A percentile compares a stretch with the other conserved stretches of the same genome.
phyloP scores from a whole-genome alignment of 2,329 filamentous ascomycete genomes.

The Penicillium sp. region DNA sequence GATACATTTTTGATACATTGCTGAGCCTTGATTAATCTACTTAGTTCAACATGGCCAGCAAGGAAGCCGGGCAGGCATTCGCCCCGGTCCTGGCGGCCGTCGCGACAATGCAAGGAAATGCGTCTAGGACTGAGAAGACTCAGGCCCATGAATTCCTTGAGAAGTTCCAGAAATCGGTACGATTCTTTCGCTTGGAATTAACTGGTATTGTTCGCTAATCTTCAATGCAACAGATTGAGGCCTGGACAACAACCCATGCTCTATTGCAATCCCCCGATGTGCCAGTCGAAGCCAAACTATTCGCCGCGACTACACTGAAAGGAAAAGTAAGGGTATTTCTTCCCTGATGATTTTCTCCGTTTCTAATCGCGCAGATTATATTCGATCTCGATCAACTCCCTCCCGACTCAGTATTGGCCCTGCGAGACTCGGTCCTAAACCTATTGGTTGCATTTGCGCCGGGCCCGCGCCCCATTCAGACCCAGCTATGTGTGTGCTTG shows the following conservation, averaged over 20 bases:
- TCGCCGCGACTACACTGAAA: constrained; percentile 94
- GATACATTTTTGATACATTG: constrained; percentile 7
- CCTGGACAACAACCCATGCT: constrained; percentile 84
- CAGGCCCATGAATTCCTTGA: constrained; percentile 89
- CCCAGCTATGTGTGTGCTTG: constrained; percentile 92
- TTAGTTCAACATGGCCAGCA: constrained; percentile 61
- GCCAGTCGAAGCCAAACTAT: constrained; percentile 83
- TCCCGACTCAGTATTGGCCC: constrained; percentile 67
- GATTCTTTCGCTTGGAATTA: constrained; percentile 34
- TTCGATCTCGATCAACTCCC: constrained; percentile 93
- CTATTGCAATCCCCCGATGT: constrained; percentile 76
- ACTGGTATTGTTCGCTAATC: constrained; percentile 17
- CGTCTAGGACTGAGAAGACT: constrained; percentile 77
- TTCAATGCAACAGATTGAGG: constrained; percentile 65
- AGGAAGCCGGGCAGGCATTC: constrained; percentile 70
- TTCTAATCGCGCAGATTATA: constrained; percentile 68
- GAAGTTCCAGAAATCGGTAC: constrained; percentile 95
- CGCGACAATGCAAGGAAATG: constrained; percentile 83
- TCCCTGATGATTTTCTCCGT: background rate
- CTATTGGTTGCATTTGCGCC: constrained; percentile 78
- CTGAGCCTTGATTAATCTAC: constrained; percentile 10
- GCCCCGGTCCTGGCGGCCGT: constrained; percentile 84
- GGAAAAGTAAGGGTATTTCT: constrained; percentile 71
- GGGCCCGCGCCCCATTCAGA: constrained; percentile 78
- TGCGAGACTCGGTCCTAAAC: constrained; percentile 80